Evolutionary conservation across 108 stramenopile species (phyloP), one percentile per base, ranked within the genome.

Genomic region (Nannochloropsis granulata): DNA sequence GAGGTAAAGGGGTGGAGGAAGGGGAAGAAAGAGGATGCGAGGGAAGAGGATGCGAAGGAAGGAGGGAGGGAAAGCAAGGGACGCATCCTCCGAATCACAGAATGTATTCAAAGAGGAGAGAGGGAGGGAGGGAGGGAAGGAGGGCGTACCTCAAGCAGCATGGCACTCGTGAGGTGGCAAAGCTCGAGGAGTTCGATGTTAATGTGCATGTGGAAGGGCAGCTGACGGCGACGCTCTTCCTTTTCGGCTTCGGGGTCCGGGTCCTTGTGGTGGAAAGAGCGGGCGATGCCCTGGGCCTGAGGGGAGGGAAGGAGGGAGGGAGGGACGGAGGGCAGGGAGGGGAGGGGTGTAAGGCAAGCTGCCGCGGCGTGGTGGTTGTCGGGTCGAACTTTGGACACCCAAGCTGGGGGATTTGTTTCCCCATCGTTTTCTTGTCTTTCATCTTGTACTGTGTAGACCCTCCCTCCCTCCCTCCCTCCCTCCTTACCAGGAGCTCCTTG

Each of bases 201-300:
- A 71, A 71, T 88, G 84, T 88, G 88, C 88, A 88, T 88, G 82
- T 88, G 88, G 82, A 82, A 88, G 23, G 88, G 88, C 13, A 79
- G 24, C 85, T 97, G 97, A 19, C 98, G 93, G 82, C 98, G 93
- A 81, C 94, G 94, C 86, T 98, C 98, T n/a, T 95, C 96, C 91
- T 96, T 96, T 89, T 97, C 98, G 88, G 96, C 94, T 82, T 97
- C 96, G 13, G 92, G 90, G 84, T 91, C 94, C 92, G 96, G 96
- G 88, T 97, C 96, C 89, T 82, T 90, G 34, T 34, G 34, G 5
- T 34, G 34, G 85, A 91, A 94, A 14, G 93, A 71, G 56, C 56
- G 56, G 3, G n/a, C 21, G 56, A 71, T 16, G n/a, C n/a, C 56
- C 2, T 21, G 56, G 21, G 56, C 21, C 56, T 71, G 21, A 2